Evolutionary conservation across 495 filamentous ascomycete genomes (phyloP).

Genomic region (Aspergillus leporis): DNA sequence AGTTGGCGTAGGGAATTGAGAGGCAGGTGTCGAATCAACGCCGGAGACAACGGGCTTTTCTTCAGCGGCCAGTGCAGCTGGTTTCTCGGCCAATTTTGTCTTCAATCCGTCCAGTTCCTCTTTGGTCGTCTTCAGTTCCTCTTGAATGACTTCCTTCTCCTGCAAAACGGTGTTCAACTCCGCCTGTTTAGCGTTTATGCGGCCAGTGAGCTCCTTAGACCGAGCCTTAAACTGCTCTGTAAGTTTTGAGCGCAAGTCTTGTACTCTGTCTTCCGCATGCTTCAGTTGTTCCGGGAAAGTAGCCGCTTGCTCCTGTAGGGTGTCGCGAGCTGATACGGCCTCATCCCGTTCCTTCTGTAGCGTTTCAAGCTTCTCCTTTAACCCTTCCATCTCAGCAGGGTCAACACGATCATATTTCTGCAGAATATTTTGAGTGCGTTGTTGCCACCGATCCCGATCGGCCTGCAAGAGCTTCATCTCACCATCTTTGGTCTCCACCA

Average conservation of each 20-base stretch:
- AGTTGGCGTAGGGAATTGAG: constrained; percentile 36
- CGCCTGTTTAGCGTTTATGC: constrained; percentile 51
- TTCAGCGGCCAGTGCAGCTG: constrained; percentile 22
- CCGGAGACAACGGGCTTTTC: constrained; percentile 13
- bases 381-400: constrained; percentile 81
- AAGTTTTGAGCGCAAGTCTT: constrained; percentile 52
- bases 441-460: constrained; percentile 88
- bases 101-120: constrained; percentile 42
- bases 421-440: constrained; percentile 89
- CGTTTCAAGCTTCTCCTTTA: constrained; percentile 67
- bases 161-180: constrained; percentile 44
- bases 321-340: constrained; percentile 55
- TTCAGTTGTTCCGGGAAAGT: constrained; percentile 53
- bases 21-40: constrained; percentile 42
- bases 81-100: constrained; percentile 34
- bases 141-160: constrained; percentile 53
- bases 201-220: constrained; percentile 50
- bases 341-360: constrained; percentile 74
- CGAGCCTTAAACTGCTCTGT: constrained; percentile 62
- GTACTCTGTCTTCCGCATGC: constrained; percentile 48
- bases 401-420: constrained; percentile 95
- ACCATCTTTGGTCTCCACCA: constrained; percentile 74
- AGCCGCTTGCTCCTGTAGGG: constrained; percentile 55
- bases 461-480: constrained; percentile 83
- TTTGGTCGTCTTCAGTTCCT: constrained; percentile 48